Conservation (phyloP, 2,329 filamentous ascomycete species). For the Cladosporium cucumerinum region DNA sequence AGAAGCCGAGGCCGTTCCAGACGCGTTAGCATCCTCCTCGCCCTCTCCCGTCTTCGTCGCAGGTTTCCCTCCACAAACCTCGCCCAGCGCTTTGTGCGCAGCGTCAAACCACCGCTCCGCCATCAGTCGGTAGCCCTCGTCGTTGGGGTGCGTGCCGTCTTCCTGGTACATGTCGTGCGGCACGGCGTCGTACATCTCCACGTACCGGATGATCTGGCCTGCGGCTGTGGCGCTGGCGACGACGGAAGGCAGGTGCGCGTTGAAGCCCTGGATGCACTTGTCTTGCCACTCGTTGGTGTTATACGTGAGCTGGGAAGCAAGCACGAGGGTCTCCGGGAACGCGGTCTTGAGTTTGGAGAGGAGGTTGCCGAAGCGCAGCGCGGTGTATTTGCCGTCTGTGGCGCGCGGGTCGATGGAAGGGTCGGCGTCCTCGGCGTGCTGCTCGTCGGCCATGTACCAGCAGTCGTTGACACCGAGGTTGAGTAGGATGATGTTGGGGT, state of each 20-base stretch:
- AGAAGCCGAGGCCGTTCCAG: not conserved
- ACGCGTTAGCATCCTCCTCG: not conserved
- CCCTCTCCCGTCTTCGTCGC: not conserved
- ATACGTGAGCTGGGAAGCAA: not conserved
- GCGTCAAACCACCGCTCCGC: not conserved
- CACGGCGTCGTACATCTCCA: conserved; percentile 7
- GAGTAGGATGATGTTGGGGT: not conserved
- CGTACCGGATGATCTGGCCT: not conserved
- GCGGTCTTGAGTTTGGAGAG: not conserved
- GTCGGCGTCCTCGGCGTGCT: not conserved
- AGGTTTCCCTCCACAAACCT: not conserved
- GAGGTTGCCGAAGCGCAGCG: not conserved
- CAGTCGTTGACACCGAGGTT: conserved; percentile 6
- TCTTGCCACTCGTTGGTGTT: conserved; percentile 1
- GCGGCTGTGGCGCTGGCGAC: not conserved
- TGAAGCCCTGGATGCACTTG: conserved; percentile 5
- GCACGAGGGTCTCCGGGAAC: not conserved
- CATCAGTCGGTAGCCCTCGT: conserved; percentile 4
- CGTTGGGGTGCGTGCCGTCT: conserved; percentile 5
- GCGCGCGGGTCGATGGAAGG: not conserved
- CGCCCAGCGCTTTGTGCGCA: not conserved
- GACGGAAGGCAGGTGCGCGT: not conserved
- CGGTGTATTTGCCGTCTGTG: not conserved
- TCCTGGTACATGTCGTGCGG: not conserved
- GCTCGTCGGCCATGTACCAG: conserved; percentile 2